Evolutionary conservation across 139 green algal genomes (phyloP), one percentile per base, ranked within the genome.

Genomic region (Raphidocelis subcapitata): DNA sequence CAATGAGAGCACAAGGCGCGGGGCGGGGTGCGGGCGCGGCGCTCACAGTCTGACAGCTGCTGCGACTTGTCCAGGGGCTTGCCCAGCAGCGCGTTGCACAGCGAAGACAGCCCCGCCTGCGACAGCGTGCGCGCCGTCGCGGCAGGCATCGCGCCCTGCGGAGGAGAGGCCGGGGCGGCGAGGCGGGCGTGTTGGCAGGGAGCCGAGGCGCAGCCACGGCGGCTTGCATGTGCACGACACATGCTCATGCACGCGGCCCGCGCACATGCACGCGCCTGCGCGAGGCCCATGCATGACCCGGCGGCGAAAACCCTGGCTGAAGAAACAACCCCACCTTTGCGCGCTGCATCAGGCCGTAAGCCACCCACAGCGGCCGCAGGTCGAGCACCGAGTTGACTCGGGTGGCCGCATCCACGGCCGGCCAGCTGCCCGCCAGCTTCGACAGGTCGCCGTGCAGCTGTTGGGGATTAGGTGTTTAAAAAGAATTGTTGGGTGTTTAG

Each of bases 11-110:
- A n/a, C n/a, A n/a, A n/a, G n/a, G n/a, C n/a, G n/a, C n/a, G n/a
- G n/a, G n/a, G n/a, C n/a, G n/a, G n/a, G n/a, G n/a, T n/a, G n/a
- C n/a, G n/a, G n/a, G n/a, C n/a, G n/a, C n/a, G n/a, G 41, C 41
- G 12, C 41, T 12, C 41, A 49, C 41, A 94, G 67, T 89, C 74
- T 18, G 79, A 88, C 35, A 90, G 74, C 82, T 91, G 87, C 76
- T 79, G 74, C 31, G 62, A 65, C 73, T 90, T 90, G 77, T 90
- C 85, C 63, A 90, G 61, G 2, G 77, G 74, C 69, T 88, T 89
- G 5, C 88, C 86, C 72, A 93, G 81, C 68, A 93, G 56, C 1
- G 36, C 49, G 32, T 68, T 35, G 0, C 81, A 72, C 47, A 92
- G 74, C 0, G 74, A 67, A 31, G 81, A 88, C 51, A 93, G 78